These are phyloP conservation scores for Alternaria panax DNA, from an alignment of 2,329 filamentous ascomycete species.

Conservation along the genomic window DNA sequence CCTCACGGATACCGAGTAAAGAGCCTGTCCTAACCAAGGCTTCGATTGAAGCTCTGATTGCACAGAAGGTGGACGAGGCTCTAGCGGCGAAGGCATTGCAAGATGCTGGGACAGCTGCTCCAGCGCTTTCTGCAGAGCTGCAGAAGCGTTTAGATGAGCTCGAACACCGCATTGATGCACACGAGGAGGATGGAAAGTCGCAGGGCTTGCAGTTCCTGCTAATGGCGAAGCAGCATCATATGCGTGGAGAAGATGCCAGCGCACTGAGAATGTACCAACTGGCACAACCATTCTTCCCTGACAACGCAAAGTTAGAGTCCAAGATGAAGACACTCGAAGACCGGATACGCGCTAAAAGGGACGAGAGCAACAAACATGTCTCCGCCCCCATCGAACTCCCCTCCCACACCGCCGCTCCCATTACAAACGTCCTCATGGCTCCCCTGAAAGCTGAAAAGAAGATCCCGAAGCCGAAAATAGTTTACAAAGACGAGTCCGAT, in stretches of 20 bases:
- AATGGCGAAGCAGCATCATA: slow-evolving; percentile 91
- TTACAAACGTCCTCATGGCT: slow-evolving; percentile 48
- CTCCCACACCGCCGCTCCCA: slow-evolving; percentile 19
- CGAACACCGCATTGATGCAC: slow-evolving; percentile 80
- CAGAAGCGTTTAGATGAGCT: slow-evolving; percentile 82
- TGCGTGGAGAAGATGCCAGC: slow-evolving; percentile 77
- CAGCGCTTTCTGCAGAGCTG: slow-evolving; percentile 74
- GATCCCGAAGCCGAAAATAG: slow-evolving; percentile 24
- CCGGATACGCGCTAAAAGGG: slow-evolving; percentile 54
- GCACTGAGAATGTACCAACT: slow-evolving; percentile 87
- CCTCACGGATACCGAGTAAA: slow-evolving; percentile 36
- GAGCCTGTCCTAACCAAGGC: slow-evolving; percentile 60
- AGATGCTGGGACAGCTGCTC: slow-evolving; percentile 58
- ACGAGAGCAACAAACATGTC: slow-evolving; percentile 30
- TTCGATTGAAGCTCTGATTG: slow-evolving; percentile 88
- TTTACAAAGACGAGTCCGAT: slow-evolving; percentile 25
- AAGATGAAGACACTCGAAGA: slow-evolving; percentile 65
- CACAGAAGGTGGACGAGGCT: slow-evolving; percentile 89
- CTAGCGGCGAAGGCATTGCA: slow-evolving; percentile 75
- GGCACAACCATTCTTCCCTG: slow-evolving; percentile 84
- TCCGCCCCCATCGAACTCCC: slow-evolving; percentile 25
- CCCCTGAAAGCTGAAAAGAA: slow-evolving; percentile 40
- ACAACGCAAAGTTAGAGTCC: slow-evolving; percentile 74
- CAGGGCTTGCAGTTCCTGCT: slow-evolving; percentile 86
- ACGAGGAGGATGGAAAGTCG: slow-evolving; percentile 74